Evolutionary conservation across 257 asterid species (phyloP).

Genomic region (Solanum commersonii): DNA sequence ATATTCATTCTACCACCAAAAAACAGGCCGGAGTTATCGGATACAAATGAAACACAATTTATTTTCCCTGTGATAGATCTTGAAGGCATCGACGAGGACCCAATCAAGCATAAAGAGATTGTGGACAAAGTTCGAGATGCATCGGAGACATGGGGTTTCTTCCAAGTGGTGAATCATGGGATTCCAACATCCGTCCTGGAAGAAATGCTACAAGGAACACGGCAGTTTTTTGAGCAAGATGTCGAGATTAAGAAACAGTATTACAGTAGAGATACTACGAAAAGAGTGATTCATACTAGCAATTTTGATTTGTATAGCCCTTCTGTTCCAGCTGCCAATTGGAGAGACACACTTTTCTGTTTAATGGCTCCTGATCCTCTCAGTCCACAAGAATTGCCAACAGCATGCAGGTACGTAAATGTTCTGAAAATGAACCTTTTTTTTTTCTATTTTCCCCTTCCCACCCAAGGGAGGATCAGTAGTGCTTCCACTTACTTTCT

Average conservation of each 20-base stretch:
- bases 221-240: constrained; percentile 52
- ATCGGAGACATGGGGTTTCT: constrained; percentile 41
- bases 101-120: constrained; percentile 2
- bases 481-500: not conserved
- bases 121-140: constrained; percentile 36
- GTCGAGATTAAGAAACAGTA: constrained; percentile 31
- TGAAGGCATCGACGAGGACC: constrained; percentile 5
- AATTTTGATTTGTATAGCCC: constrained; percentile 42
- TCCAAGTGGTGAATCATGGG: constrained; percentile 63
- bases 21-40: not conserved
- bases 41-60: not conserved
- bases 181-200: constrained; percentile 36
- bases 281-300: constrained; percentile 37
- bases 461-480: not conserved
- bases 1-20: constrained; percentile 30
- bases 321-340: constrained; percentile 31
- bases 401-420: constrained; percentile 26
- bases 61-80: constrained; percentile 55
- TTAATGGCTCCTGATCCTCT: constrained; percentile 35
- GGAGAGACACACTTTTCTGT: constrained; percentile 33
- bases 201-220: constrained; percentile 43
- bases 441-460: not conserved
- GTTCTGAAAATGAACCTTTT: not conserved
- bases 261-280: constrained; percentile 39
- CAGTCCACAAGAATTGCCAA: constrained; percentile 33